A percentile compares a stretch with the other conserved stretches of the same genome.
These are phyloP conservation scores for Vitis hybrid DNA, from an alignment of 177 flowering plant genomes.

Conservation along the genomic window DNA sequence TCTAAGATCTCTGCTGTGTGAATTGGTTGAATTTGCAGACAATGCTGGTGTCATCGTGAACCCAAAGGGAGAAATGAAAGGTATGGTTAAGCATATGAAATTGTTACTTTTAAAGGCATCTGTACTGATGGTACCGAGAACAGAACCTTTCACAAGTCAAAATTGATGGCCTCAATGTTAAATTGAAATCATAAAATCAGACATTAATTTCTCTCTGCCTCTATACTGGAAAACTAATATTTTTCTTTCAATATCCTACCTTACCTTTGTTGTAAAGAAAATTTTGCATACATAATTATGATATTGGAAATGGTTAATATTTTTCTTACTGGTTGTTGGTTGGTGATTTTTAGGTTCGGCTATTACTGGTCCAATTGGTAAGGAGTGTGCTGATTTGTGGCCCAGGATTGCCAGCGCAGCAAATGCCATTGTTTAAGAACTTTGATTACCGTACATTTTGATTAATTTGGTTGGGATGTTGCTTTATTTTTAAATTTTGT, in stretches of 20 bases:
- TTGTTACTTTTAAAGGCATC: too few relatives aligned
- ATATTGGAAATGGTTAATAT: neutral
- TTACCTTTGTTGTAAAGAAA: too few relatives aligned
- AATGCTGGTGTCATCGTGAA: conserved; percentile 40
- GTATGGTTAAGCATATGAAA: conserved; percentile 7
- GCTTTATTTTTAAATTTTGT: too few relatives aligned
- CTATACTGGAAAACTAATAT: too few relatives aligned
- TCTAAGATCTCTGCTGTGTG: neutral
- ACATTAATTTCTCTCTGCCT: too few relatives aligned
- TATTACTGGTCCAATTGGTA: conserved; percentile 37
- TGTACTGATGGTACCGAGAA: too few relatives aligned
- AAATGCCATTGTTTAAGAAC: conserved; percentile 30
- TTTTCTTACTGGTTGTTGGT: neutral
- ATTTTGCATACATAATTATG: too few relatives aligned
- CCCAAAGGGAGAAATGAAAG: conserved; percentile 41
- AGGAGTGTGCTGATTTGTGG: conserved; percentile 41
- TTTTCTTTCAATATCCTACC: too few relatives aligned
- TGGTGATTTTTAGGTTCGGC: conserved; percentile 27
- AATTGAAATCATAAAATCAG: too few relatives aligned
- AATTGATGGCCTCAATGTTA: too few relatives aligned
- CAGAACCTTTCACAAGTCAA: too few relatives aligned
- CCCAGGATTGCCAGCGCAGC: conserved; percentile 43
- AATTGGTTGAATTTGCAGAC: conserved; percentile 18
- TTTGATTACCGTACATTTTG: neutral
- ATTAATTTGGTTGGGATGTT: neutral